Conservation (phyloP, 2,329 filamentous ascomycete genomes). For the Tolypocladium paradoxum region DNA sequence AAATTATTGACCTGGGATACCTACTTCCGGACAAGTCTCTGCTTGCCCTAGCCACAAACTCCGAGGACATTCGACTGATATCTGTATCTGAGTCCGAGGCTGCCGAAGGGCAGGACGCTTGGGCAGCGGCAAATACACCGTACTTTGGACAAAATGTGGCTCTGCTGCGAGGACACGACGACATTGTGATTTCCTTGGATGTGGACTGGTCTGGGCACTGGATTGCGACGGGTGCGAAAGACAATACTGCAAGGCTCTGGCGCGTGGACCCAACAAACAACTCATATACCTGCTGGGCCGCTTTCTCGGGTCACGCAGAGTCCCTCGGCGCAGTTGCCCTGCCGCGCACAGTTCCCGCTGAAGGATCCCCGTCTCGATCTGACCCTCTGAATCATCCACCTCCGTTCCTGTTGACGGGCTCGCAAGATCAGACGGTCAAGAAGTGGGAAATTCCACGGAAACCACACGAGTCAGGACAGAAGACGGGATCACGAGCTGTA, state of each 20-base stretch:
- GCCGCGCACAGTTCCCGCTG: slow-evolving; percentile 56
- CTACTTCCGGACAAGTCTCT: slow-evolving; percentile 70
- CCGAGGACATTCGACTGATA: slow-evolving; percentile 82
- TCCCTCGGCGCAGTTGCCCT: slow-evolving; percentile 84
- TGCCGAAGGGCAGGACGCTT: slow-evolving; percentile 9
- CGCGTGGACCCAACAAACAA: slow-evolving; percentile 64
- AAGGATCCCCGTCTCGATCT: slow-evolving; percentile 57
- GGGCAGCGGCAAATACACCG: slow-evolving; percentile 20
- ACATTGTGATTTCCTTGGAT: slow-evolving; percentile 91
- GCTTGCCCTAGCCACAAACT: slow-evolving; percentile 86
- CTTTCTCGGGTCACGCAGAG: slow-evolving; percentile 86
- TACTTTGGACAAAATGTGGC: slow-evolving; percentile 89
- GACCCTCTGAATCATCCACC: slow-evolving; percentile 74
- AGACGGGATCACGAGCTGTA: slow-evolving; percentile 51
- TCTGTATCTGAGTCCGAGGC: slow-evolving; percentile 44
- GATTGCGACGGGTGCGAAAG: slow-evolving; percentile 92
- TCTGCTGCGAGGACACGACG: slow-evolving; percentile 78
- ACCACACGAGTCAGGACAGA: slow-evolving; percentile 29
- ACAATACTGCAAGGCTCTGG: slow-evolving; percentile 91
- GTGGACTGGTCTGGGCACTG: slow-evolving; percentile 95
- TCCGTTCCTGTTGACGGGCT: slow-evolving; percentile 77
- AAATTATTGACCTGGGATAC: slow-evolving; percentile 90
- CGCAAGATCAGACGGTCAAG: slow-evolving; percentile 92
- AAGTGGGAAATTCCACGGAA: slow-evolving; percentile 71
- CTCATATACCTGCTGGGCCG: slow-evolving; percentile 69